Base-by-base conservation (phyloP, 768 basidiomycete genomes). In the Coprinellus micaceus region DNA sequence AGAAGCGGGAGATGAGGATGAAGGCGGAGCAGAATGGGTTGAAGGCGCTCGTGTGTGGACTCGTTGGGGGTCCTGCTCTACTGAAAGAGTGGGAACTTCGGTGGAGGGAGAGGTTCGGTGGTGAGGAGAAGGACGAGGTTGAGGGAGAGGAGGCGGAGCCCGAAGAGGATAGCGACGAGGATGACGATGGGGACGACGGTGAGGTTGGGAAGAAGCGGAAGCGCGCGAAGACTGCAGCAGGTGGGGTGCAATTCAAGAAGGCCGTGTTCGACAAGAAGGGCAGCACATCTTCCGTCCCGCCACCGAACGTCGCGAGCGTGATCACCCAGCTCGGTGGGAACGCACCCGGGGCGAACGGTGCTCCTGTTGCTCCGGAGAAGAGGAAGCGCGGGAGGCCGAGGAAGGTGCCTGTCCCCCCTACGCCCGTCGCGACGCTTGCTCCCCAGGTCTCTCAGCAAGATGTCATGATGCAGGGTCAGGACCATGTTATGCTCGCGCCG, bases 331-430 rank as follows among this genome's bases (percentile, higher is more conserved):
- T 62, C 25, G 66, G 67, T 29, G 71, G 60, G 40, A 62, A 21
- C 4, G 28, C 36, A 2, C 28, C 56, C 11, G 22, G 28, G 33
- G 54, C 50, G 41, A n/a, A n/a, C n/a, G n/a, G n/a, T n/a, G n/a
- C n/a, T n/a, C 60, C 69, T 48, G 65, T 69, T 15, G 72, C 78
- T 0, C 82, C 83, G 0, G 88, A 90, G 74, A 93, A 91, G 75
- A 79, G 90, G 62, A 94, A 94, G 74, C 81, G 91, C 7, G 91
- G 91, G 13, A 73, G 91, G 28, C 91, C 91, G 15, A 80, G 89
- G 63, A 93, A 93, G 73, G 77, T 84, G 45, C 75, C 80, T 11
- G 74, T 82, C 0, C 75, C 79, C 17, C 70, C 79, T n/a, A 52
- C 69, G 3, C 61, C 67, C 5, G 60, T 57, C 11, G 58, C 60